phyloP scores from a whole-genome alignment of 805 yeast species.

The Ogataea henricii region DNA sequence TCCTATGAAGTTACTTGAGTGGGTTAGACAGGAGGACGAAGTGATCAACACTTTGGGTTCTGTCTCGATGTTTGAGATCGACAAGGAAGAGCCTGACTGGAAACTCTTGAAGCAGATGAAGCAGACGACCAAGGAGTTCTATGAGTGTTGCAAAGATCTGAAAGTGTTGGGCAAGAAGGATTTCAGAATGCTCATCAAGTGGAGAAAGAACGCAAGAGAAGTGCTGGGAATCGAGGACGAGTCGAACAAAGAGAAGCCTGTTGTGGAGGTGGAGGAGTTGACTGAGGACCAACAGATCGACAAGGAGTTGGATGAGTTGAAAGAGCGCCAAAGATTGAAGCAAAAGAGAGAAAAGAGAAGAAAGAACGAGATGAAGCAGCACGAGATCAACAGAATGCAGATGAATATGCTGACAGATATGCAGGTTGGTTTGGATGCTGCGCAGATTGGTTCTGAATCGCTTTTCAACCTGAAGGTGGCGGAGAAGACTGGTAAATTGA shows the following conservation, averaged over 20 bases:
- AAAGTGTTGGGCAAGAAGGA: constrained; percentile 94
- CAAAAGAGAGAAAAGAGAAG: constrained; percentile 80
- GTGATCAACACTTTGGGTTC: constrained; percentile 83
- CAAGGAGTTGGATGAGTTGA: constrained; percentile 74
- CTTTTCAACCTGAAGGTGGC: constrained; percentile 84
- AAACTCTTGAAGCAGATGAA: constrained; percentile 68
- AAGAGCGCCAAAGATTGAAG: constrained; percentile 68
- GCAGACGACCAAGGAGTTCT: constrained; percentile 75
- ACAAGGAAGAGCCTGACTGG: constrained; percentile 70
- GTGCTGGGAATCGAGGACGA: constrained; percentile 65
- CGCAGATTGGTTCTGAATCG: constrained; percentile 72
- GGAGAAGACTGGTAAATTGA: constrained; percentile 80
- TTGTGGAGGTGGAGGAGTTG: constrained; percentile 66
- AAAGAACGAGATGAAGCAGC: constrained; percentile 80
- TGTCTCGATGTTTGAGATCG: constrained; percentile 62
- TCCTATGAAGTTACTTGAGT: constrained; percentile 73
- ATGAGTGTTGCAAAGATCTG: constrained; percentile 85
- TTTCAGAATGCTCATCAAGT: constrained; percentile 78
- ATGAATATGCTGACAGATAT: constrained; percentile 93
- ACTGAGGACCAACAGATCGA: constrained; percentile 91
- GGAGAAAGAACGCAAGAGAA: constrained; percentile 87
- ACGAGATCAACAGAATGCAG: constrained; percentile 88
- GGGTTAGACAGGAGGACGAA: constrained; percentile 70
- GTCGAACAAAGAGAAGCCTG: constrained; percentile 49
- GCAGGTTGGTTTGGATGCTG: constrained; percentile 94